Conservation (phyloP, 345 rosid genomes). For the Chamaenerion angustifolium region DNA sequence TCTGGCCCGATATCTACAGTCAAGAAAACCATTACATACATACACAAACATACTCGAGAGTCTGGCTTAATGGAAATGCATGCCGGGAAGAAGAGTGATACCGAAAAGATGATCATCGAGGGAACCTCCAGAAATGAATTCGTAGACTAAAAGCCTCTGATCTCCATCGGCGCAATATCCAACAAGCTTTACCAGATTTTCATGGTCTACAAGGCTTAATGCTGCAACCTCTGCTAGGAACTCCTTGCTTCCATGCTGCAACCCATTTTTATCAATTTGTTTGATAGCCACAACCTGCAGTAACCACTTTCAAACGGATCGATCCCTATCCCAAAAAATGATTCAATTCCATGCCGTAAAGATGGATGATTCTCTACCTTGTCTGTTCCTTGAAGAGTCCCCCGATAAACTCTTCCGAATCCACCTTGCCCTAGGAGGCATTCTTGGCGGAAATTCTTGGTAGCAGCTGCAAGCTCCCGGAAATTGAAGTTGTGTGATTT, state of each 20-base stretch:
- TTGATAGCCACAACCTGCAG: slow-evolving; percentile 23
- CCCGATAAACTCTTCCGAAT: slow-evolving; percentile 21
- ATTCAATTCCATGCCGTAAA: no score
- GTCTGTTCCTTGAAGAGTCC: slow-evolving; percentile 14
- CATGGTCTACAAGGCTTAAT: slow-evolving; percentile 17
- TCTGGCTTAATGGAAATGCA: no score
- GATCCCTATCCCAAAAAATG: no score
- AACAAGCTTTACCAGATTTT: slow-evolving; percentile 17
- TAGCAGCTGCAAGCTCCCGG: slow-evolving; percentile 21
- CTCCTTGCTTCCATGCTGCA: slow-evolving; percentile 24
- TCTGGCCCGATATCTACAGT: slow-evolving; percentile 8
- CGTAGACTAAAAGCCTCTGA: slow-evolving; percentile 18
- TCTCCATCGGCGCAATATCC: slow-evolving; percentile 26
- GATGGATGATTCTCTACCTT: slow-evolving; percentile 9
- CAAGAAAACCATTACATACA: background rate
- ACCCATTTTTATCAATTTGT: slow-evolving; percentile 17
- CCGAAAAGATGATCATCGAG: slow-evolving; percentile 14
- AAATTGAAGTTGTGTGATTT: slow-evolving; percentile 15
- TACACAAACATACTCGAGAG: no score
- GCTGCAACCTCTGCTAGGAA: slow-evolving; percentile 17
- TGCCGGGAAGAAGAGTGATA: background rate
- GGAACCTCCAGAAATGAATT: slow-evolving; percentile 14
- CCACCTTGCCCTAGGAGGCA: slow-evolving; percentile 21
- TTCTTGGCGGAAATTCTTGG: slow-evolving; percentile 23
- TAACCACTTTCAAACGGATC: background rate